Conservation (phyloP, 768 basidiomycete genomes). For the Boletus sp. region DNA sequence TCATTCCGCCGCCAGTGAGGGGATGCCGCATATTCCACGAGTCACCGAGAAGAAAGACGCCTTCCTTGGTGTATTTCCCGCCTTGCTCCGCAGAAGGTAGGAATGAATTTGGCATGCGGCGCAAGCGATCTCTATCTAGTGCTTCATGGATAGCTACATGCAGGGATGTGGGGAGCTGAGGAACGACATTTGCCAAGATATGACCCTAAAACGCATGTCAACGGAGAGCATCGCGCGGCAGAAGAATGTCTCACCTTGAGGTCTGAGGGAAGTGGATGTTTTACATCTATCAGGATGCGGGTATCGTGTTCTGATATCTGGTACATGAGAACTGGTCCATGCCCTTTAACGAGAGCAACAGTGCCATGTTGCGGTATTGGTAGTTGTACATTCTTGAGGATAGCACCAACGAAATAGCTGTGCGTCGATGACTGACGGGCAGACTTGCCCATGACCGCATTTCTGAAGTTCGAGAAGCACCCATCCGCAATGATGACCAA, state of each 20-base stretch:
- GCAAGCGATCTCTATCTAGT: constrained; percentile 74
- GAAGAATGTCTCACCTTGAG: constrained; percentile 53
- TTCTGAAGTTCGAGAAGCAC: constrained; percentile 91
- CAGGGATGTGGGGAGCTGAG: constrained; percentile 75
- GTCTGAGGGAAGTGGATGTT: constrained; percentile 77
- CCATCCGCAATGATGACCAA: constrained; percentile 91
- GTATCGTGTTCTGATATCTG: constrained; percentile 89
- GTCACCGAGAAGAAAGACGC: constrained; percentile 86
- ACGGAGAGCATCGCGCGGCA: neutral
- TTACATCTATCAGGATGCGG: constrained; percentile 90
- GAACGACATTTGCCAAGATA: constrained; percentile 71
- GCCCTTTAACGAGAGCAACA: constrained; percentile 74
- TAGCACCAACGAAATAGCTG: constrained; percentile 81
- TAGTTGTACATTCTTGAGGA: constrained; percentile 73
- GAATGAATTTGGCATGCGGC: constrained; percentile 95
- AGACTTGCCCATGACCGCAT: constrained; percentile 54
- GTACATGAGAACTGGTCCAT: constrained; percentile 90
- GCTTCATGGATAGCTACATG: constrained; percentile 64
- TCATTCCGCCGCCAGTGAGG: constrained; percentile 97
- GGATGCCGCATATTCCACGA: constrained; percentile 99
- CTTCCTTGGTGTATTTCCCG: constrained; percentile 49
- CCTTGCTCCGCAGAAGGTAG: constrained; percentile 77
- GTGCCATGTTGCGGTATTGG: constrained; percentile 82
- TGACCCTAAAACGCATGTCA: constrained; percentile 44
- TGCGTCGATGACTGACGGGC: constrained; percentile 52